Base-by-base conservation (phyloP, 2,329 filamentous ascomycete genomes). In the Microdochium nivale region DNA sequence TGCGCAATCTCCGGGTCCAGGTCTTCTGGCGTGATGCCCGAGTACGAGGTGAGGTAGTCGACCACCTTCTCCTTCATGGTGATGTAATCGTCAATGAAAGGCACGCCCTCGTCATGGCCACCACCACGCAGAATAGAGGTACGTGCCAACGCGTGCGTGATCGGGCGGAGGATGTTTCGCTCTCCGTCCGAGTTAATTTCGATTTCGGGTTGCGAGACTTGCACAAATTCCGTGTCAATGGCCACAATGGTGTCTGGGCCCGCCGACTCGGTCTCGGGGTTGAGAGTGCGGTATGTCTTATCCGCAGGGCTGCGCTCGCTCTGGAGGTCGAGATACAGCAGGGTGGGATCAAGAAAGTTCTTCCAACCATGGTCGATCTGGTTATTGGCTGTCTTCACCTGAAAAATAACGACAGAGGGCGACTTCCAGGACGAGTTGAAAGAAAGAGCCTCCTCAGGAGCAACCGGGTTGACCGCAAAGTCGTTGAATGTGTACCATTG, bases 401-500 rank as follows among this genome's bases (percentile, higher is more conserved):
- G 94, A 68, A 88, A 99, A 3, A 88, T 79, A 50, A 99, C 72
- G 4, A 97, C 86, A 13, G 89, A 90, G 1, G 94, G 94, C 49
- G 90, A 77, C 71, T 97, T 99, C 94, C 94, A 99, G 19, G 84
- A 79, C 3, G 90, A 83, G 55, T 92, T 91, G 67, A 97, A 99
- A 24, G 86, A 84, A 19, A 97, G 74, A 0, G 92, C 95, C 65
- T 99, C 92, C 55, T 90, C 85, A 25, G 81, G 79, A 30, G 85
- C 81, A 16, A 96, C 81, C 10, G 86, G 84, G 13, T 88, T 83
- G 23, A 99, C 95, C 33, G 96, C 71, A 62, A 99, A 99, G 69
- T 99, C 94, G 60, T 99, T 99, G 73, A 99, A 96, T 1, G 99
- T 71, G 68, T 97, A 90, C 95, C 95, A 99, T 59, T 86, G 85